A percentile compares a stretch with the other conserved stretches of the same genome.
Evolutionary conservation across 805 yeast species (phyloP).

Genomic region (Zygosaccharomyces bailii): DNA sequence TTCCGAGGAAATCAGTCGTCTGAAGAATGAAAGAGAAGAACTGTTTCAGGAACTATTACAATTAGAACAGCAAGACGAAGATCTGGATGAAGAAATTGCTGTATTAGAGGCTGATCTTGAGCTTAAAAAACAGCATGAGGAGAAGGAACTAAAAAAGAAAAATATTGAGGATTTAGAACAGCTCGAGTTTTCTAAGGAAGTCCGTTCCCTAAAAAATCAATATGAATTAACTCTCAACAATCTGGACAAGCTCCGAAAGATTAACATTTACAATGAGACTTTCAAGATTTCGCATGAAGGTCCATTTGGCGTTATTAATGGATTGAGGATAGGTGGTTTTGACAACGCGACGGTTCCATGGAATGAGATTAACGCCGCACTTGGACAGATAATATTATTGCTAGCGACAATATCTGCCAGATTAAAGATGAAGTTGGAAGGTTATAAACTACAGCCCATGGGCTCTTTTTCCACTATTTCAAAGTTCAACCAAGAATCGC

Average conservation of each 20-base stretch:
- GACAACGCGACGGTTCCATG: slow-evolving; percentile 66
- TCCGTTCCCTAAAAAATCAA: slow-evolving; percentile 60
- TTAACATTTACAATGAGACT: slow-evolving; percentile 79
- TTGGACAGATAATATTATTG: slow-evolving; percentile 77
- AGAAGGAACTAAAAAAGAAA: slow-evolving; percentile 42
- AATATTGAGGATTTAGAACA: slow-evolving; percentile 58
- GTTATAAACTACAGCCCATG: slow-evolving; percentile 70
- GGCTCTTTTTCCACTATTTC: slow-evolving; percentile 78
- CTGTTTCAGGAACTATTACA: slow-evolving; percentile 23
- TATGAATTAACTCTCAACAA: slow-evolving; percentile 61
- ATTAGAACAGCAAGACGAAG: slow-evolving; percentile 39
- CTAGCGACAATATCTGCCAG: slow-evolving; percentile 60
- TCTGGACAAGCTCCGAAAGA: slow-evolving; percentile 63
- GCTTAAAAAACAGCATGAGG: slow-evolving; percentile 46
- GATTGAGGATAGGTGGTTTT: slow-evolving; percentile 71
- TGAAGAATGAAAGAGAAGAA: slow-evolving; percentile 25
- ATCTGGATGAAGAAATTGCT: slow-evolving; percentile 42
- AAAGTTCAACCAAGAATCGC: slow-evolving; percentile 38
- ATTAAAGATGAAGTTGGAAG: slow-evolving; percentile 51
- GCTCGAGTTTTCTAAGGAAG: slow-evolving; percentile 47
- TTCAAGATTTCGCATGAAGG: slow-evolving; percentile 84
- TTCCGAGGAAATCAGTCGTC: slow-evolving; percentile 20
- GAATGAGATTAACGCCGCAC: slow-evolving; percentile 88
- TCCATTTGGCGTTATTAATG: slow-evolving; percentile 82
- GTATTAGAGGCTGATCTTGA: slow-evolving; percentile 49